A percentile compares a stretch with the other conserved stretches of the same genome.
These are phyloP conservation scores for Gaultheria prostrata DNA, from an alignment of 148 eudicot genomes.

Conservation along the genomic window DNA sequence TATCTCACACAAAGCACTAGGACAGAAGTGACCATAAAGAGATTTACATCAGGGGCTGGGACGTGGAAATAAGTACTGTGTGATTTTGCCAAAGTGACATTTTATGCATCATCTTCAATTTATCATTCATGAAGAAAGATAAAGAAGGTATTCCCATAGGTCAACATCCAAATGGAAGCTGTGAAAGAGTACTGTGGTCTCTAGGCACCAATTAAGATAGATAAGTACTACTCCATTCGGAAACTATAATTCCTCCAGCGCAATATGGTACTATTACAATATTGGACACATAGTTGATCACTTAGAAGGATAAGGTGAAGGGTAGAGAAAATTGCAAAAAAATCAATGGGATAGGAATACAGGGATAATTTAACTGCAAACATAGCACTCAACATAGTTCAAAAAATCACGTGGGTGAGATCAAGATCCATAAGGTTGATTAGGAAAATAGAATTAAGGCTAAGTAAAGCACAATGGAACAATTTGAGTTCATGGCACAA, in stretches of 20 bases:
- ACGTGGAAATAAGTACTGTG: not conserved
- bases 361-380: not conserved
- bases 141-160: not conserved
- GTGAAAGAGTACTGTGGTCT: not conserved
- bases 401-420: not conserved
- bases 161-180: not conserved
- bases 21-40: not conserved
- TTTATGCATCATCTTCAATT: not conserved
- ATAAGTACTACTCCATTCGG: not conserved
- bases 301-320: not conserved
- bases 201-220: not conserved
- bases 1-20: no score
- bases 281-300: not conserved
- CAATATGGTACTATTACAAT: not conserved
- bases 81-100: not conserved
- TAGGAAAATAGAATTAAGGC: not conserved
- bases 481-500: not conserved
- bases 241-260: not conserved
- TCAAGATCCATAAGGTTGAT: not conserved
- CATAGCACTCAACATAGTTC: not conserved
- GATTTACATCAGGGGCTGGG: not conserved
- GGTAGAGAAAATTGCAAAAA: not conserved
- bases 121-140: not conserved
- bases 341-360: not conserved
- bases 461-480: not conserved